Percentiles rank a stretch among this genome's conserved stretches.
Conservation (phyloP, 1,284 basidiomycete species). For the Phellopilus nigrolimitatus region DNA sequence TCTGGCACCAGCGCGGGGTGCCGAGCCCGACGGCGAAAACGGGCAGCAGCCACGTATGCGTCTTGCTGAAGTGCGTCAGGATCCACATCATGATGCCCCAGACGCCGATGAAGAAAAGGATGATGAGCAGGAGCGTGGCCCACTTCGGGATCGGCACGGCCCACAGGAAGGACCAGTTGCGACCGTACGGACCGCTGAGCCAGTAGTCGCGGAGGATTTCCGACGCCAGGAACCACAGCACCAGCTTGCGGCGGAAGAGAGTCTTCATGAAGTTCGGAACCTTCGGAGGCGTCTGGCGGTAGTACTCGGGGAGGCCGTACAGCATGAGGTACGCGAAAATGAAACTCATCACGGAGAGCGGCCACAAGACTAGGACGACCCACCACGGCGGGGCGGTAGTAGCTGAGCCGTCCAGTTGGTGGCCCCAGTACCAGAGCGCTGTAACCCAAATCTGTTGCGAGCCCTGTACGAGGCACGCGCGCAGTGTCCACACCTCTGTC, state of each 20-base stretch:
- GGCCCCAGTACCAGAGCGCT: slow-evolving; percentile 93
- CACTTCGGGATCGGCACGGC: slow-evolving; percentile 76
- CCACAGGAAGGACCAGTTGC: slow-evolving; percentile 94
- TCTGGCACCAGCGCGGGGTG: slow-evolving; percentile 91
- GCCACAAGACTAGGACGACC: slow-evolving; percentile 82
- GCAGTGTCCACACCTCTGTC: slow-evolving; percentile 86
- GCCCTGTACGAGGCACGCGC: slow-evolving; percentile 88
- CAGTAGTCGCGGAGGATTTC: slow-evolving; percentile 90
- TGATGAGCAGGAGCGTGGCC: slow-evolving; percentile 75
- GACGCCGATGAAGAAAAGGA: slow-evolving; percentile 80
- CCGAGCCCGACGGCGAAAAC: slow-evolving; percentile 92
- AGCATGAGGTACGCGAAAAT: slow-evolving; percentile 79
- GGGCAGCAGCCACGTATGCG: slow-evolving; percentile 89
- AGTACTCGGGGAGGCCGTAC: slow-evolving; percentile 83
- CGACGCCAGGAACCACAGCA: slow-evolving; percentile 89
- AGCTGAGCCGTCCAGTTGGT: slow-evolving; percentile 58
- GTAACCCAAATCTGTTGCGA: slow-evolving; percentile 93
- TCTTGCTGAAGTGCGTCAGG: slow-evolving; percentile 83
- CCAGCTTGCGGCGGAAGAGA: slow-evolving; percentile 82
- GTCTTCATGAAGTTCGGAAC: slow-evolving; percentile 89
- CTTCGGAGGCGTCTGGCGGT: slow-evolving; percentile 85
- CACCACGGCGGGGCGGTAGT: slow-evolving; percentile 68
- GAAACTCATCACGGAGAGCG: slow-evolving; percentile 68
- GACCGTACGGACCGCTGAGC: slow-evolving; percentile 88
- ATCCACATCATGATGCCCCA: slow-evolving; percentile 75